Base-by-base conservation (phyloP, 2,329 filamentous ascomycete genomes). In the Thermothelomyces thermophilus region DNA sequence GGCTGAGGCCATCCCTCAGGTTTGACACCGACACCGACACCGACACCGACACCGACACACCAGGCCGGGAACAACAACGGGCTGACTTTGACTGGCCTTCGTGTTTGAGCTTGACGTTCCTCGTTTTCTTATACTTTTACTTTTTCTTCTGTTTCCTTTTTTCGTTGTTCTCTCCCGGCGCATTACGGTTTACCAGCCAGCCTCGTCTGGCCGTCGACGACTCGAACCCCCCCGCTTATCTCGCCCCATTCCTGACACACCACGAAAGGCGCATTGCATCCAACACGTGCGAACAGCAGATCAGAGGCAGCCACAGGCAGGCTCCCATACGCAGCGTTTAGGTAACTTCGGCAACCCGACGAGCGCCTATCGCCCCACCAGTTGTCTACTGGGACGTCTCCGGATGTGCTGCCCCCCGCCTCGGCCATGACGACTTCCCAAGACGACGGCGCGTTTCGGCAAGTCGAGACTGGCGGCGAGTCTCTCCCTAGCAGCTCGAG, bases 371-470 rank as follows among this genome's bases (percentile, higher is more conserved):
- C 33, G 6, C 3, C 6, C 33, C 9, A 31, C 30, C 6, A 14
- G 16, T 35, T 35, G 9, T 35, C 33, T n/a, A 26, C 11, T 17
- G 5, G 13, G 4, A 35, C 41, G 7, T 30, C 26, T 24, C 13
- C 39, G 36, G 24, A 56, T 54, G 50, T 31, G 26, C 43, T 48
- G 26, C 44, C 40, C 19, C 6, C 35, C n/a, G 16, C 42, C n/a
- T 39, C 47, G 44, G 49, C 48, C 43, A 70, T 70, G 67, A 65
- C 66, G 43, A 68, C 61, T 46, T 55, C 51, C 56, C 60, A 57
- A 50, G 59, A 57, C 51, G 62, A 58, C 56, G 59, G 58, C 44
- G 34, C 45, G n/a, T 16, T 43, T 7, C 33, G 8, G n/a, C 42
- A 22, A 13, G 16, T 49, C 48, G 55, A 58, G 17, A 34, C 51